Evolutionary conservation across 225 moss, liverwort and hornwort genomes (phyloP).

Genomic region (Sphagnum contortum): DNA sequence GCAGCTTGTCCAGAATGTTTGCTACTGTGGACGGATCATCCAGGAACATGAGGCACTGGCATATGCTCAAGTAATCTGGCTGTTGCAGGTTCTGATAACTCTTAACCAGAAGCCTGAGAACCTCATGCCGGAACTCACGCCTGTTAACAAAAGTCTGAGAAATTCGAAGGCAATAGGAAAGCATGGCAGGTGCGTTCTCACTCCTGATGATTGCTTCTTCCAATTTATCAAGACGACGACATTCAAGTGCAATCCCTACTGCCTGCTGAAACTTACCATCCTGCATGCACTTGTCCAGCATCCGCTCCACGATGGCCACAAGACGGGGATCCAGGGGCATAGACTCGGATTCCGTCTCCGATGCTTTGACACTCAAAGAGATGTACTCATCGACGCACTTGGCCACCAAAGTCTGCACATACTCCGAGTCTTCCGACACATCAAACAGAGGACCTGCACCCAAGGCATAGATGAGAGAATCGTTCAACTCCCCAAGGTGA

Average conservation of each 20-base stretch:
- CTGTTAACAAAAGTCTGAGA: constrained; percentile 90
- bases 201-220: constrained; percentile 76
- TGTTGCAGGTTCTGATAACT: constrained; percentile 57
- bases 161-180: constrained; percentile 72
- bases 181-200: constrained; percentile 40
- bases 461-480: constrained; percentile 64
- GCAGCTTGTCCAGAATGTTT: constrained; percentile 44
- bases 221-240: constrained; percentile 81
- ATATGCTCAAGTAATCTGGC: constrained; percentile 83
- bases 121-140: constrained; percentile 65
- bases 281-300: constrained; percentile 80
- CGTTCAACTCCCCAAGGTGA: constrained; percentile 77
- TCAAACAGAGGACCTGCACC: constrained; percentile 79
- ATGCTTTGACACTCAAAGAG: constrained; percentile 44
- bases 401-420: constrained; percentile 84
- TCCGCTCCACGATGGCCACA: constrained; percentile 64
- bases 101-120: constrained; percentile 64
- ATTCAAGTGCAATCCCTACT: constrained; percentile 89
- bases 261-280: constrained; percentile 85
- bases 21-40: constrained; percentile 76
- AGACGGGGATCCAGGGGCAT: constrained; percentile 61
- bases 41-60: constrained; percentile 86
- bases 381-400: constrained; percentile 96
- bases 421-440: constrained; percentile 67
- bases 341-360: constrained; percentile 47